Conservation (phyloP, 805 yeast genomes). For the Candida silvicultrix region DNA sequence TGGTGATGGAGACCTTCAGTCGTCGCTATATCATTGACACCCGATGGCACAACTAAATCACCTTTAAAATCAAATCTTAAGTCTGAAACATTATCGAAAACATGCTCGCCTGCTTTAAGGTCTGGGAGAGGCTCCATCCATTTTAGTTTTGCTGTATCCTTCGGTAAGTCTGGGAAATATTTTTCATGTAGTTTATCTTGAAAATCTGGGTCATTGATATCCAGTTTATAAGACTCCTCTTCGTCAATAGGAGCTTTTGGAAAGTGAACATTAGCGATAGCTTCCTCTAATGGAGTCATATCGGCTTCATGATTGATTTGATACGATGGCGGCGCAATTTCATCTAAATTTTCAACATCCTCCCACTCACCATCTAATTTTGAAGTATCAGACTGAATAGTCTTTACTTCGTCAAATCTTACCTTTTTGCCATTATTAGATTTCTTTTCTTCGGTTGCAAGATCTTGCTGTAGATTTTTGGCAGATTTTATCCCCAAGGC, state of each 20-base stretch:
- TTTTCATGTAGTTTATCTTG: constrained; percentile 73
- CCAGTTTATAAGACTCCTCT: constrained; percentile 34
- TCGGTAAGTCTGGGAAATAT: constrained; percentile 86
- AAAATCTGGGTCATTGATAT: constrained; percentile 73
- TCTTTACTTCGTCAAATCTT: constrained; percentile 24
- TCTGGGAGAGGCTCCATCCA: constrained; percentile 83
- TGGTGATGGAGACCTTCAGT: constrained; percentile 85
- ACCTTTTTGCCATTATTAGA: constrained; percentile 24
- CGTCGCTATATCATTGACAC: constrained; percentile 41
- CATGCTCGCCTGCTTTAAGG: constrained; percentile 22
- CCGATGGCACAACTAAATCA: constrained; percentile 54
- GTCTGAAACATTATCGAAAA: constrained; percentile 48
- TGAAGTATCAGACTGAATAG: constrained; percentile 17
- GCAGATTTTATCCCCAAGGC: constrained; percentile 12
- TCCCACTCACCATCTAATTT: constrained; percentile 38
- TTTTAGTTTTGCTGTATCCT: constrained; percentile 70
- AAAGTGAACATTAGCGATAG: constrained; percentile 53
- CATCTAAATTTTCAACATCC: constrained; percentile 42
- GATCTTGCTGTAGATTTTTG: background rate
- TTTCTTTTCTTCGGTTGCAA: background rate
- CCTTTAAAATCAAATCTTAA: constrained; percentile 89
- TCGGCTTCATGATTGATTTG: constrained; percentile 41
- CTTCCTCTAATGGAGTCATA: constrained; percentile 35
- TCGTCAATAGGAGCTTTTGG: constrained; percentile 40
- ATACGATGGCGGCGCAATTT: constrained; percentile 41